Conservation (phyloP, 2,329 filamentous ascomycete genomes). For the Camptophora hylomeconis region DNA sequence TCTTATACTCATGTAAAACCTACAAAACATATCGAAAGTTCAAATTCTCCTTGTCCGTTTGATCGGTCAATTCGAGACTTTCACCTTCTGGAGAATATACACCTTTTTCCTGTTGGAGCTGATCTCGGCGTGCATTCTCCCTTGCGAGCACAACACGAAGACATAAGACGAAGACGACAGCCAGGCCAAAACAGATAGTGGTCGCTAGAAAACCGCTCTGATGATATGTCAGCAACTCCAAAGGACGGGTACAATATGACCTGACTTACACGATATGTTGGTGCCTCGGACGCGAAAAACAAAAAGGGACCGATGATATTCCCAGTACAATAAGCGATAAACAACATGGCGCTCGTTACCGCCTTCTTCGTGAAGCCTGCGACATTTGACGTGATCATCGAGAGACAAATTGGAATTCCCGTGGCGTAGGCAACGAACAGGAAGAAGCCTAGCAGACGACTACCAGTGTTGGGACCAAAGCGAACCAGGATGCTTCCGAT, state of each 20-base stretch:
- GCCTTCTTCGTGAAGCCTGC: constrained; percentile 26
- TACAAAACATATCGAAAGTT: constrained; percentile 5
- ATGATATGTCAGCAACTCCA: background rate
- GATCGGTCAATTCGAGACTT: constrained; percentile 3
- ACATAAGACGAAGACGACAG: background rate
- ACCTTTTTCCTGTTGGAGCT: background rate
- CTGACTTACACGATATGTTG: constrained; percentile 29
- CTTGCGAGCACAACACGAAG: constrained; percentile 2
- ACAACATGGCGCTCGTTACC: constrained; percentile 36
- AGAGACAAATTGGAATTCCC: constrained; percentile 25
- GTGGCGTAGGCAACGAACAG: constrained; percentile 25
- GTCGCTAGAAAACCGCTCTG: constrained; percentile 4
- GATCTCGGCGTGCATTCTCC: constrained; percentile 3
- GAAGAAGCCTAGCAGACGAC: constrained; percentile 8
- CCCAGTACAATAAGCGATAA: constrained; percentile 42
- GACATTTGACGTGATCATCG: constrained; percentile 29
- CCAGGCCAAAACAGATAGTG: constrained; percentile 3
- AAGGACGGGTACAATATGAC: no score
- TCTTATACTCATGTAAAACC: no score
- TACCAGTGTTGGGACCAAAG: constrained; percentile 7
- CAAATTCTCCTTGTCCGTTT: constrained; percentile 5
- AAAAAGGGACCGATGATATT: constrained; percentile 46
- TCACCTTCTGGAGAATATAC: background rate
- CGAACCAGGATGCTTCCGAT: constrained; percentile 6
- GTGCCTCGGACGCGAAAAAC: constrained; percentile 38